Evolutionary conservation across 805 yeast species (phyloP).

Genomic region (Kuraishia cidri): DNA sequence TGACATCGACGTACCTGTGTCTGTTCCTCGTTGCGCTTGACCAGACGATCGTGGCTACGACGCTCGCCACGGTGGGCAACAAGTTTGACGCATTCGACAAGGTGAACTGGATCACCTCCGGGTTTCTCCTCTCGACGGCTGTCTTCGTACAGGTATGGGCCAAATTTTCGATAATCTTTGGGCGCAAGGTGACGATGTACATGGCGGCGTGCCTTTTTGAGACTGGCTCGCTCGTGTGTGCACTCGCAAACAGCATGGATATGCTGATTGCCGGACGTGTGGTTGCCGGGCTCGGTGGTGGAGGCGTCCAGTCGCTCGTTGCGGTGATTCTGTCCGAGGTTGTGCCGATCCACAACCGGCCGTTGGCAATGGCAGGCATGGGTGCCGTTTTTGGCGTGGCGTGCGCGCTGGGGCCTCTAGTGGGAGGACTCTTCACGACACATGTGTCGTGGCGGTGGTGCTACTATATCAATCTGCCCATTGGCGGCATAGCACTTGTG

Average conservation of each 20-base stretch:
- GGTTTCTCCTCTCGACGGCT: constrained; percentile 45
- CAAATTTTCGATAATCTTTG: constrained; percentile 45
- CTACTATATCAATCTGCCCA: constrained; percentile 60
- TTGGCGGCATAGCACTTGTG: constrained; percentile 42
- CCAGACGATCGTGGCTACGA: constrained; percentile 48
- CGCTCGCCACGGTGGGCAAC: constrained; percentile 38
- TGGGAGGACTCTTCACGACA: constrained; percentile 59
- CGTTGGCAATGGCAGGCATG: constrained; percentile 26
- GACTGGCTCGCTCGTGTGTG: constrained; percentile 54
- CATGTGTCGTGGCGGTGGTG: constrained; percentile 58
- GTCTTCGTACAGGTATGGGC: constrained; percentile 51
- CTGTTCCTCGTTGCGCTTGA: constrained; percentile 35
- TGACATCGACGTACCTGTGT: constrained; percentile 6
- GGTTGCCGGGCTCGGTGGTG: constrained; percentile 67
- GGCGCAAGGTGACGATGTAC: constrained; percentile 41
- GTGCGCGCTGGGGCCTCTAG: constrained; percentile 49
- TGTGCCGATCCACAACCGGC: constrained; percentile 31
- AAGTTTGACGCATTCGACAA: constrained; percentile 39
- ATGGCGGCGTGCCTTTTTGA: constrained; percentile 45
- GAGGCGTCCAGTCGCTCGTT: constrained; percentile 52
- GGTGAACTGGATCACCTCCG: constrained; percentile 52
- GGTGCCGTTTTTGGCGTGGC: constrained; percentile 39
- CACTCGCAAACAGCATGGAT: constrained; percentile 43
- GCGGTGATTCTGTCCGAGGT: constrained; percentile 50
- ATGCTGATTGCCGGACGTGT: constrained; percentile 66